Conservation (phyloP, 306 rosid species). For the Rosa persica region DNA sequence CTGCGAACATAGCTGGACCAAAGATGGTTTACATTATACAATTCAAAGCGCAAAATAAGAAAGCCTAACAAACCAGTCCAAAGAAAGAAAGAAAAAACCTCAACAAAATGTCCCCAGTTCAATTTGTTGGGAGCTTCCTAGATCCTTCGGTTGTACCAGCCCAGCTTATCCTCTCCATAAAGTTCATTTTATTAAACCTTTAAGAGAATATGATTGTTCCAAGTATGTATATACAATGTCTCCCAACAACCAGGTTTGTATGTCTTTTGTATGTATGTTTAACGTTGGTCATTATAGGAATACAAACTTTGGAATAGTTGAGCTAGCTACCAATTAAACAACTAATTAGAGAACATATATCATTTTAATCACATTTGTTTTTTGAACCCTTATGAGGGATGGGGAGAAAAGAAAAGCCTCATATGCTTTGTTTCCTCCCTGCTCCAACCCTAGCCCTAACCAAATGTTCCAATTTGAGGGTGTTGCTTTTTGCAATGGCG, state of each 20-base stretch:
- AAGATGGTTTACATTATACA: neutral
- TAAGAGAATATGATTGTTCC: neutral
- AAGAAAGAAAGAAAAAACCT: neutral
- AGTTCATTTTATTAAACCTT: neutral
- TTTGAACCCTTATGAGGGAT: neutral
- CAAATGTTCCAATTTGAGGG: neutral
- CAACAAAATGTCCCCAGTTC: neutral
- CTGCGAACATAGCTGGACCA: constrained; percentile 6
- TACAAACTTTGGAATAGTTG: neutral
- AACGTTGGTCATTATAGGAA: neutral
- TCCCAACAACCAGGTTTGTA: constrained; percentile 18
- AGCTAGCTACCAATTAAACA: neutral
- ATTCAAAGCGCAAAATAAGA: neutral
- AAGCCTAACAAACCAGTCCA: neutral
- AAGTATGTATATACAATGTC: constrained; percentile 2
- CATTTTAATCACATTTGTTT: neutral
- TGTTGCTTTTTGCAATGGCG: neutral
- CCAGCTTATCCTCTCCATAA: neutral
- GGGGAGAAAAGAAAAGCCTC: neutral
- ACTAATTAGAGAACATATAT: neutral
- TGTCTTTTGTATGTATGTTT: neutral
- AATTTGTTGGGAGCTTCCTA: neutral
- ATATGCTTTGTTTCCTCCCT: too few species aligned
- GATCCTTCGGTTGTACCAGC: constrained; percentile 5
- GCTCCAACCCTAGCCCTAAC: too few species aligned